Percentiles rank a stretch among this genome's conserved stretches.
Conservation (phyloP, 202 grass and related monocot species). For the Musa balbisiana region DNA sequence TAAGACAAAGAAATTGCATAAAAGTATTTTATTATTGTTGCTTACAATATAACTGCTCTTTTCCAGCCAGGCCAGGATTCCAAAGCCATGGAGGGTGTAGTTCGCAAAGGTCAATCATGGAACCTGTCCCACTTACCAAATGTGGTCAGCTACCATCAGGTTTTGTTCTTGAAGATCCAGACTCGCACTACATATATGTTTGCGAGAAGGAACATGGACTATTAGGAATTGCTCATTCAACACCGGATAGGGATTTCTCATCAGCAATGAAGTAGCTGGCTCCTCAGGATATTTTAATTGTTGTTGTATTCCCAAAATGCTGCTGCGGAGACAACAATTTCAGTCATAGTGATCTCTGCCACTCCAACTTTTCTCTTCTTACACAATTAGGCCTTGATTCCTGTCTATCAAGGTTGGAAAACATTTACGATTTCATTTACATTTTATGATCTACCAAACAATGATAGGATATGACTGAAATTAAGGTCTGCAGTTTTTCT, state of each 20-base stretch:
- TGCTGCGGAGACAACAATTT: not conserved
- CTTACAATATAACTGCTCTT: not conserved
- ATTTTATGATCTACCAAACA: too few species aligned
- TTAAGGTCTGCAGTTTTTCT: too few species aligned
- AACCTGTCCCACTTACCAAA: slow-evolving; percentile 54
- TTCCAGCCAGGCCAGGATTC: slow-evolving; percentile 47
- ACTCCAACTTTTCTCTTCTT: too few species aligned
- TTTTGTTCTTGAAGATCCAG: slow-evolving; percentile 78
- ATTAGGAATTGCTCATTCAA: too few species aligned
- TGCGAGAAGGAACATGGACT: slow-evolving; percentile 38
- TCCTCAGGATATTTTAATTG: too few species aligned
- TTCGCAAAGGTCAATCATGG: slow-evolving; percentile 29
- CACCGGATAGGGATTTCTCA: not conserved
- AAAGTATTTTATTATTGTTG: not conserved
- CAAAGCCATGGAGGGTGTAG: slow-evolving; percentile 24
- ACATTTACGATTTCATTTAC: too few species aligned
- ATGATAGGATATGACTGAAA: too few species aligned
- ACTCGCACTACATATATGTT: slow-evolving; percentile 74
- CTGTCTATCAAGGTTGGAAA: too few species aligned
- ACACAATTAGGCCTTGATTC: too few species aligned
- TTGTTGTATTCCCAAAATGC: not conserved
- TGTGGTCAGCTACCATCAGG: slow-evolving; percentile 49
- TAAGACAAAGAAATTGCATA: not conserved
- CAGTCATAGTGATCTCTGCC: too few species aligned
- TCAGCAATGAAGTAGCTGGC: too few species aligned